These are phyloP conservation scores for Solanum hybrid DNA, from an alignment of 305 asterid species.

Conservation along the genomic window DNA sequence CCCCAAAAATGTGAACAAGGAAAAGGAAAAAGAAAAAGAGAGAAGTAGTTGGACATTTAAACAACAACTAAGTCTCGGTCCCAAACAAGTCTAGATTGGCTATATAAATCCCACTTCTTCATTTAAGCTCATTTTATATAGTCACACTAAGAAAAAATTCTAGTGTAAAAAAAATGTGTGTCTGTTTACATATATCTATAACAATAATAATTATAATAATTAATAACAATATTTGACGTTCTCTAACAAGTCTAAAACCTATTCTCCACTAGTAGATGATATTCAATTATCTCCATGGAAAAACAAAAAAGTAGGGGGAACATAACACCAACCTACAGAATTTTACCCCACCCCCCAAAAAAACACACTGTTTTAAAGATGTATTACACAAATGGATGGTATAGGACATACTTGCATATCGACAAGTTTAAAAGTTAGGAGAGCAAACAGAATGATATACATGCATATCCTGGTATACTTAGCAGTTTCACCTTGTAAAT, in stretches of 20 bases:
- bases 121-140: too few relatives aligned
- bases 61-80: not conserved
- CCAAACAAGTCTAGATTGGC: not conserved
- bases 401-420: not conserved
- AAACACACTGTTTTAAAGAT: not conserved
- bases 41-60: not conserved
- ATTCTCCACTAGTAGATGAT: not conserved
- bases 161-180: not conserved
- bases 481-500: conserved; percentile 30
- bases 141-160: not conserved
- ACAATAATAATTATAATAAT: not conserved
- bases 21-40: not conserved
- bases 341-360: not conserved
- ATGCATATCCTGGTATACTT: conserved; percentile 8
- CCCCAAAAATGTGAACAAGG: not conserved
- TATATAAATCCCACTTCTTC: not conserved
- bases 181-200: not conserved
- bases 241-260: not conserved
- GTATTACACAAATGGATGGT: not conserved
- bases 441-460: not conserved
- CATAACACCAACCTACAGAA: not conserved
- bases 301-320: not conserved
- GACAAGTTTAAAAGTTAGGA: not conserved
- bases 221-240: not conserved
- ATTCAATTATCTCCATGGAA: not conserved